These are phyloP conservation scores for Auricularia sp. DNA, from an alignment of 768 basidiomycete genomes.

Conservation along the genomic window DNA sequence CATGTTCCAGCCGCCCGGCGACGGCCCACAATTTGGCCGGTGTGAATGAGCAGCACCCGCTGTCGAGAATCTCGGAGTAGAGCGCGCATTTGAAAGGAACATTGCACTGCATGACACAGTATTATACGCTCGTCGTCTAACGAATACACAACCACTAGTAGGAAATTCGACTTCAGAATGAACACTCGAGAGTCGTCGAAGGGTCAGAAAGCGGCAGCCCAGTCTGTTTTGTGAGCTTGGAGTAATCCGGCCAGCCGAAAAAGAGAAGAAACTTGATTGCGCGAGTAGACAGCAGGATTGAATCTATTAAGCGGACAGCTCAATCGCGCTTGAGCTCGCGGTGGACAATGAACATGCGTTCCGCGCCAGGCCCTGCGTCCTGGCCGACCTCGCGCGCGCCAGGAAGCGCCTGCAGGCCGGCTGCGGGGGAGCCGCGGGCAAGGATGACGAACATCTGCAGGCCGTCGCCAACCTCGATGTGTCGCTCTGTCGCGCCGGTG, in stretches of 20 bases:
- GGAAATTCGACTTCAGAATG: no score
- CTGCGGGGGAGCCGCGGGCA: slow-evolving; percentile 51
- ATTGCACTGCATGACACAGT: no score
- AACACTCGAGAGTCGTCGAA: no score
- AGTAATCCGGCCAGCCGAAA: neutral
- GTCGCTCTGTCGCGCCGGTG: slow-evolving; percentile 93
- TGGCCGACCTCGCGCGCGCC: slow-evolving; percentile 56
- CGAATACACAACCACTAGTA: no score
- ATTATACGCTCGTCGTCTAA: no score
- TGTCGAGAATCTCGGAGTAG: no score
- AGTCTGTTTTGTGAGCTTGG: no score
- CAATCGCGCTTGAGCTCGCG: slow-evolving; percentile 80
- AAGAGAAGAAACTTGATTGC: no score
- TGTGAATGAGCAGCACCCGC: neutral
- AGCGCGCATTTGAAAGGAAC: no score
- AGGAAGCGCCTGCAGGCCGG: slow-evolving; percentile 44
- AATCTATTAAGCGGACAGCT: no score
- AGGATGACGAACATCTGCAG: slow-evolving; percentile 86
- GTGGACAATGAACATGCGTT: slow-evolving; percentile 66
- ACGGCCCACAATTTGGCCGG: neutral
- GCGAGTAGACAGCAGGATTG: no score
- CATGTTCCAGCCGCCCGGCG: neutral
- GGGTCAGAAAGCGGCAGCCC: no score
- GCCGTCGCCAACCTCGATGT: slow-evolving; percentile 97
- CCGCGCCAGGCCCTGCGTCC: slow-evolving; percentile 40